Percentiles rank a stretch among this genome's conserved stretches.
Conservation (phyloP, 2,329 filamentous ascomycete species). For the Alternaria triticina region DNA sequence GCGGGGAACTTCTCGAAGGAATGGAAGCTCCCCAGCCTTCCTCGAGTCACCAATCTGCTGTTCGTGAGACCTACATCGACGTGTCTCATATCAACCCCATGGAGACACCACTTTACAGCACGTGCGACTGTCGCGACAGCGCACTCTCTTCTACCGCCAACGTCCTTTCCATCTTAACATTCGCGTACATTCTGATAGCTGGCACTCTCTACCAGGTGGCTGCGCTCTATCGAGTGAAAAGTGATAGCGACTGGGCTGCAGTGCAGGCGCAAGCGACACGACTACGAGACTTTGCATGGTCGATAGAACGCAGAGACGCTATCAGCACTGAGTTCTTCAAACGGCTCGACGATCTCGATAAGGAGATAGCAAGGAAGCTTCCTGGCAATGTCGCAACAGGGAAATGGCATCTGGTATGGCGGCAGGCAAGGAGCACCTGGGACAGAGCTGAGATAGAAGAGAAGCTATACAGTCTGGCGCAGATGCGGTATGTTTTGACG, state of each 20-base stretch:
- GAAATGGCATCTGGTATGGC: conserved; percentile 1
- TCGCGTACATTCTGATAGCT: neutral
- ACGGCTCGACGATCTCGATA: neutral
- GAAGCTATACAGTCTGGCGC: neutral
- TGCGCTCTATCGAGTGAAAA: neutral
- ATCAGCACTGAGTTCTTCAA: neutral
- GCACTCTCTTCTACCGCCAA: neutral
- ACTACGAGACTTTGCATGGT: neutral
- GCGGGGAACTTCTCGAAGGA: neutral
- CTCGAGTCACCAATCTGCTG: neutral
- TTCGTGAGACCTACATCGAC: neutral
- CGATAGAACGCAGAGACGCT: neutral
- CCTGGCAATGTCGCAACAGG: neutral
- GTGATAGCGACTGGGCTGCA: neutral
- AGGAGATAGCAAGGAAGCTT: neutral
- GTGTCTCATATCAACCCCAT: neutral
- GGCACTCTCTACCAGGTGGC: neutral
- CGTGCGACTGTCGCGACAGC: neutral
- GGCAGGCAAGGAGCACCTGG: neutral
- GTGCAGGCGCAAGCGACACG: neutral
- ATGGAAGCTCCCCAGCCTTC: neutral
- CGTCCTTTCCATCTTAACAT: neutral
- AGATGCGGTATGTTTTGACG: neutral
- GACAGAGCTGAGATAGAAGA: neutral
- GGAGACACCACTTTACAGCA: neutral